phyloP scores from a whole-genome alignment of 345 rosid genomes.

The Geranium brycei region DNA sequence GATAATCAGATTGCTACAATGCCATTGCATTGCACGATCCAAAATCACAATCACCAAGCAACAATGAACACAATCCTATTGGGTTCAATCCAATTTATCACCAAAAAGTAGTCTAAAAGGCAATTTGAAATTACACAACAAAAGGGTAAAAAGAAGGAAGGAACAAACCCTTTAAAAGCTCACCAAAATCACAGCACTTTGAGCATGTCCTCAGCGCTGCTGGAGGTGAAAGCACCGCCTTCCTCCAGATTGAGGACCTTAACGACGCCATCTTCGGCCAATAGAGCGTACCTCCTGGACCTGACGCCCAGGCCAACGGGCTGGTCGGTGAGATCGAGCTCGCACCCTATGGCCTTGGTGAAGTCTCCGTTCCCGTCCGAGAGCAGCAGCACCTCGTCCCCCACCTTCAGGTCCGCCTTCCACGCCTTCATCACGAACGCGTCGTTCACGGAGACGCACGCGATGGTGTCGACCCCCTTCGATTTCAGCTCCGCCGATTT shows the following conservation, averaged over 20 bases:
- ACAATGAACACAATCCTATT: too few species aligned
- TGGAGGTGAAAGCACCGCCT: slow-evolving; percentile 83
- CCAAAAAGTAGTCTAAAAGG: not conserved
- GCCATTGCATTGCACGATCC: too few species aligned
- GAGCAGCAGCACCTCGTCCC: slow-evolving; percentile 58
- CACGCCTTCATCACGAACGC: slow-evolving; percentile 83
- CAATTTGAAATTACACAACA: not conserved
- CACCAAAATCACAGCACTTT: slow-evolving; percentile 39
- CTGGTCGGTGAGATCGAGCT: slow-evolving; percentile 72
- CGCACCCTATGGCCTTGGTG: slow-evolving; percentile 63
- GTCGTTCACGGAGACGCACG: slow-evolving; percentile 89
- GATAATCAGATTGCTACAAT: too few species aligned
- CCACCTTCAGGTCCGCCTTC: slow-evolving; percentile 58
- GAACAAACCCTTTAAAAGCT: not conserved
- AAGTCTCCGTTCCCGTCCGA: slow-evolving; percentile 73
- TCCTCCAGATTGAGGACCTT: slow-evolving; percentile 77
- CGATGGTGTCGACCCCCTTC: slow-evolving; percentile 73
- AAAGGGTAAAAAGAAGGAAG: not conserved
- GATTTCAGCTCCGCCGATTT: slow-evolving; percentile 64
- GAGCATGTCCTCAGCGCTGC: slow-evolving; percentile 81
- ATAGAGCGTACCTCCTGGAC: slow-evolving; percentile 68
- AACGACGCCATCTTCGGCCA: slow-evolving; percentile 78
- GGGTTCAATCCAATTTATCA: too few species aligned
- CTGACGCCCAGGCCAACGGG: slow-evolving; percentile 70
- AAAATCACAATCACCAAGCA: too few species aligned